Conservation (phyloP, 2,329 filamentous ascomycete genomes). For the Fusarium sp. region DNA sequence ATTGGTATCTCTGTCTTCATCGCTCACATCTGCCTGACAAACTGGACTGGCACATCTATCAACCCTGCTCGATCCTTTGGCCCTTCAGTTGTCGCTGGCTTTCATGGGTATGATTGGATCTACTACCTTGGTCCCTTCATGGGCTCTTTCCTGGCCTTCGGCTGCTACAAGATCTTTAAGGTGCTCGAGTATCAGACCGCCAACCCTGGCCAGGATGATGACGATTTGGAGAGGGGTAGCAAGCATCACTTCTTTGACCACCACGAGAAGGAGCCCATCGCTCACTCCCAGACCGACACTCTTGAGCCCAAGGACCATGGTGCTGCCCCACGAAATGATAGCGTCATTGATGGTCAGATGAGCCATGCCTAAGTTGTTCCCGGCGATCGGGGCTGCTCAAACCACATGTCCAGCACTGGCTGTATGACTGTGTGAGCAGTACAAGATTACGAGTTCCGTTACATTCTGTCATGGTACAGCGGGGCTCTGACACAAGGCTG, state of each 20-base stretch:
- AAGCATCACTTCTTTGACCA: conserved; percentile 11
- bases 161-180: conserved; percentile 62
- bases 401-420: neutral
- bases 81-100: conserved; percentile 56
- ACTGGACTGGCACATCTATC: conserved; percentile 60
- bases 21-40: conserved; percentile 56
- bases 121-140: conserved; percentile 65
- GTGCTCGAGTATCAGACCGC: conserved; percentile 61
- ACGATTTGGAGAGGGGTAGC: conserved; percentile 40
- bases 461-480: conserved; percentile 10
- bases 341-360: conserved; percentile 36
- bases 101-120: conserved; percentile 62
- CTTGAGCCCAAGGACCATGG: conserved; percentile 24
- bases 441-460: conserved; percentile 5
- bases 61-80: conserved; percentile 64
- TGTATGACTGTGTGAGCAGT: conserved; percentile 12
- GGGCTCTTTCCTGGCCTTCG: conserved; percentile 60
- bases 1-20: conserved; percentile 79
- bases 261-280: conserved; percentile 12
- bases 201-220: conserved; percentile 61
- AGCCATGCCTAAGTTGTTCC: conserved; percentile 2
- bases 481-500: conserved; percentile 16
- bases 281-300: conserved; percentile 31
- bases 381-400: neutral
- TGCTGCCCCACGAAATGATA: conserved; percentile 33